Percentiles rank a stretch among this genome's conserved stretches.
Evolutionary conservation across 805 yeast genomes (phyloP).

Genomic region (Metschnikowia kofuensis): DNA sequence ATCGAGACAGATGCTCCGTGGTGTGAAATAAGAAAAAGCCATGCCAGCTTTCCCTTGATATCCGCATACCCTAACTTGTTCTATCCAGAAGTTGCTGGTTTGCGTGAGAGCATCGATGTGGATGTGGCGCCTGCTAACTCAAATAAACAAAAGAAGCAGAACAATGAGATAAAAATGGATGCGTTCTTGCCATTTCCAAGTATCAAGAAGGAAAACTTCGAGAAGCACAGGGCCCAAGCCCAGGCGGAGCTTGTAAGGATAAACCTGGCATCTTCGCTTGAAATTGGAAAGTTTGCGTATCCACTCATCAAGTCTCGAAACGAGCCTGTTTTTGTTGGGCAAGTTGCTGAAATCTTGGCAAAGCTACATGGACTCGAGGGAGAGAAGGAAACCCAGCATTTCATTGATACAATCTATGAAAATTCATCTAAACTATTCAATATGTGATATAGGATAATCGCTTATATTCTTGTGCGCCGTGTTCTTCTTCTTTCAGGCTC

Average conservation of each 20-base stretch:
- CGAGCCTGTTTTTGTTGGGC: constrained; percentile 86
- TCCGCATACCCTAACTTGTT: constrained; percentile 53
- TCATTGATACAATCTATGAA: constrained; percentile 34
- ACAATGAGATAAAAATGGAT: constrained; percentile 37
- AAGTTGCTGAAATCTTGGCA: constrained; percentile 60
- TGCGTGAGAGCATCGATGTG: not conserved
- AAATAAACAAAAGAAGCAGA: constrained; percentile 8
- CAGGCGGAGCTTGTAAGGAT: constrained; percentile 16
- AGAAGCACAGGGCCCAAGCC: constrained; percentile 28
- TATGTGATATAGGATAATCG: constrained; percentile 4
- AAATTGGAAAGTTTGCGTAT: constrained; percentile 25
- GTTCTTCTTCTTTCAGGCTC: not conserved
- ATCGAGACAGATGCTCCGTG: constrained; percentile 98
- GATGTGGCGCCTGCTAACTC: not conserved
- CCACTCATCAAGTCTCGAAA: constrained; percentile 79
- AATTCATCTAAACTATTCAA: constrained; percentile 35
- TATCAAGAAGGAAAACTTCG: constrained; percentile 62
- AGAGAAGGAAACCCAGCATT: constrained; percentile 28
- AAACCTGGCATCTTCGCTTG: constrained; percentile 8
- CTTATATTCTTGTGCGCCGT: not conserved
- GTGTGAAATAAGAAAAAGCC: constrained; percentile 90
- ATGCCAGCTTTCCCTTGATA: constrained; percentile 64
- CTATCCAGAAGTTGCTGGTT: constrained; percentile 40
- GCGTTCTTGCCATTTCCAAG: constrained; percentile 59
- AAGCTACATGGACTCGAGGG: constrained; percentile 27